phyloP scores from a whole-genome alignment of 176 grass and related monocot species.

The Paspalum vaginatum region DNA sequence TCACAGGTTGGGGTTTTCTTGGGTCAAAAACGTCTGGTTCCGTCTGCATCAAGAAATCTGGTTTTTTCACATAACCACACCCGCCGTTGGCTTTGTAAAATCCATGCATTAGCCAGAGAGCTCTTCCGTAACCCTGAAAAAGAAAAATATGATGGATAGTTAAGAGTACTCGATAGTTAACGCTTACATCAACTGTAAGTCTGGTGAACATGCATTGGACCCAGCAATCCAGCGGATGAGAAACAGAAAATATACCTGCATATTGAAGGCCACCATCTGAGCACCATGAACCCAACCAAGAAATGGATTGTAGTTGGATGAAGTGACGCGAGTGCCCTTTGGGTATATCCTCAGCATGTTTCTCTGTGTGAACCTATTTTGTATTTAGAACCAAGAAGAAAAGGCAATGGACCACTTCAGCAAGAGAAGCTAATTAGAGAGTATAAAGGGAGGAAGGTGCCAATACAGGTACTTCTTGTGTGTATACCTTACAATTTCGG shows the following conservation, averaged over 20 bases:
- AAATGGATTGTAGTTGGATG: slow-evolving; percentile 97
- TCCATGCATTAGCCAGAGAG: slow-evolving; percentile 98
- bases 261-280: slow-evolving; percentile 99
- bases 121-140: slow-evolving; percentile 84
- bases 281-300: slow-evolving; percentile 90
- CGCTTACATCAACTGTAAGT: too few relatives aligned
- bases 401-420: slow-evolving; percentile 37
- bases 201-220: too few relatives aligned
- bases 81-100: slow-evolving; percentile 90
- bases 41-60: slow-evolving; percentile 83
- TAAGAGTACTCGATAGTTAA: too few relatives aligned
- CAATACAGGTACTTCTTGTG: background rate
- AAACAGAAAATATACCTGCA: slow-evolving; percentile 63
- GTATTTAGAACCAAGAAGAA: slow-evolving; percentile 25
- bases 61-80: slow-evolving; percentile 96
- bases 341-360: slow-evolving; percentile 94
- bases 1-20: slow-evolving; percentile 50
- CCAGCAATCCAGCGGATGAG: too few relatives aligned
- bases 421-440: background rate
- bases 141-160: slow-evolving; percentile 13
- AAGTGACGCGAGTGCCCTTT: slow-evolving; percentile 74
- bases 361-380: slow-evolving; percentile 83
- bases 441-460: background rate
- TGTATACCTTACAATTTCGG: slow-evolving; percentile 72
- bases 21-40: slow-evolving; percentile 71